Conservation (phyloP, 129 eudicot species). For the Cynara cardunculus region DNA sequence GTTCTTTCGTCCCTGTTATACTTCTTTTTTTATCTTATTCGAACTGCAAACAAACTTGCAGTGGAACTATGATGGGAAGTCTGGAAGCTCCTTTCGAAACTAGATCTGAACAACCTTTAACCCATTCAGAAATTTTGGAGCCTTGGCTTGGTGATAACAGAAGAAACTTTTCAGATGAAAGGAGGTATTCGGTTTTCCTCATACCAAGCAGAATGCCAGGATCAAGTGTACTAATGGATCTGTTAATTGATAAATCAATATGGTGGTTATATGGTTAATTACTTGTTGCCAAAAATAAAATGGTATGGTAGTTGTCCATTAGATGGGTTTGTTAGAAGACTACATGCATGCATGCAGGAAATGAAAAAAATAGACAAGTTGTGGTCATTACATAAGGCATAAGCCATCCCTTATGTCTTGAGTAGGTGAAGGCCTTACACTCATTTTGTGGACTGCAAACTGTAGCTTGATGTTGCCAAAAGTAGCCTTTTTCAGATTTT, state of each 20-base stretch:
- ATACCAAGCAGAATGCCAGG: neutral
- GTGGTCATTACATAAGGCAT: neutral
- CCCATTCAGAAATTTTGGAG: slow-evolving; percentile 28
- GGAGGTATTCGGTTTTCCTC: slow-evolving; percentile 32
- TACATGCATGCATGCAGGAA: neutral
- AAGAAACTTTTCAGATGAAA: slow-evolving; percentile 29
- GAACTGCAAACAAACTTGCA: slow-evolving; percentile 14
- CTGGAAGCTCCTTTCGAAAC: slow-evolving; percentile 26
- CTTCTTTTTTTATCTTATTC: neutral
- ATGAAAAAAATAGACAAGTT: neutral
- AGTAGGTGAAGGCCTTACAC: neutral
- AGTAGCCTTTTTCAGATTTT: neutral
- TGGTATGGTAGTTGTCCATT: neutral
- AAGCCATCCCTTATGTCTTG: neutral
- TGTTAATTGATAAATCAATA: neutral
- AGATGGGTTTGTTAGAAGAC: neutral
- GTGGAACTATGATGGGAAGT: slow-evolving; percentile 34
- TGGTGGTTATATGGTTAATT: neutral
- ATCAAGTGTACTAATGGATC: neutral
- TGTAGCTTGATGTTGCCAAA: neutral
- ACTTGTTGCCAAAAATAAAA: neutral
- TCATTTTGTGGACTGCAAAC: neutral
- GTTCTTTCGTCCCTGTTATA: neutral
- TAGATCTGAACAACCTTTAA: slow-evolving; percentile 11
- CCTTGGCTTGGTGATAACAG: slow-evolving; percentile 24